phyloP scores from a whole-genome alignment of 495 filamentous ascomycete genomes.

The Cercophora samala region DNA sequence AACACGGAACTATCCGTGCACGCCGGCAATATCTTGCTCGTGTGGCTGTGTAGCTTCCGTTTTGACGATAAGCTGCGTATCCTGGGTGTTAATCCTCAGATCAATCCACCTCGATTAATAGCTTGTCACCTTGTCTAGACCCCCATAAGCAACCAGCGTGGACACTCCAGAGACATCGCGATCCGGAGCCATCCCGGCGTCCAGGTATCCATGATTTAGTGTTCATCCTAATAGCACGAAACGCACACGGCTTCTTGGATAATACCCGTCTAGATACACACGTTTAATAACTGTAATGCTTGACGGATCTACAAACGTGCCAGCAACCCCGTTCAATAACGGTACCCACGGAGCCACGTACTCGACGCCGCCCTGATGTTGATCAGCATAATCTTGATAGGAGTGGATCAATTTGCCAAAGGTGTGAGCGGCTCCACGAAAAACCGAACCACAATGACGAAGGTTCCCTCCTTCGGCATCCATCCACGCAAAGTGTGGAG shows the following conservation, averaged over 20 bases:
- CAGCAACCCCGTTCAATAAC: background rate
- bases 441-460: slow-evolving; percentile 10
- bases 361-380: background rate
- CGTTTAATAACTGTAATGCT: background rate
- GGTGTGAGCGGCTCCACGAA: background rate
- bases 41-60: background rate
- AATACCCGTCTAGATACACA: background rate
- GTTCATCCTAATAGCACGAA: background rate
- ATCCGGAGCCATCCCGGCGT: background rate
- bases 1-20: background rate
- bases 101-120: background rate
- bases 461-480: background rate
- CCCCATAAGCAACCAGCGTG: background rate
- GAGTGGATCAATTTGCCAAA: background rate
- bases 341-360: background rate
- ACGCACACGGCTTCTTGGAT: background rate
- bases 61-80: background rate
- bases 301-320: background rate
- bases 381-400: background rate
- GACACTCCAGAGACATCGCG: background rate
- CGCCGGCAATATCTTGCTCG: background rate
- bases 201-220: background rate
- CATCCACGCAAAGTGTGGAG: background rate
- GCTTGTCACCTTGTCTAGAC: background rate
- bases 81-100: background rate